These are phyloP conservation scores for Amanita exitialis DNA, from an alignment of 768 basidiomycete species.

Conservation along the genomic window DNA sequence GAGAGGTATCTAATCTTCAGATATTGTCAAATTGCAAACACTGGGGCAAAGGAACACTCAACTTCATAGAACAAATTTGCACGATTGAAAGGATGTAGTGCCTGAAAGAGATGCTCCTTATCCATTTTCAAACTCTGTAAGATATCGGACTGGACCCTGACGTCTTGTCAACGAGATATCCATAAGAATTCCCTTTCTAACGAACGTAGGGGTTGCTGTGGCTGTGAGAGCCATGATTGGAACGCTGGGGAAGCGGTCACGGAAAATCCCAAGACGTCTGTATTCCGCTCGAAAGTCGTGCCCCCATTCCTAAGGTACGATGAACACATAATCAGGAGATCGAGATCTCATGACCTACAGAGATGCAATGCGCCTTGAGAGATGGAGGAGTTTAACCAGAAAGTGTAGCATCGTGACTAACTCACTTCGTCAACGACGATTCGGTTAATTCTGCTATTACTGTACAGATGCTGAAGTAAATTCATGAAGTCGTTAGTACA, in stretches of 20 bases:
- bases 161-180: not conserved
- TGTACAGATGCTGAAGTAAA: slow-evolving; percentile 39
- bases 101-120: slow-evolving; percentile 43
- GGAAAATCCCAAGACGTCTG: slow-evolving; percentile 59
- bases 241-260: slow-evolving; percentile 52
- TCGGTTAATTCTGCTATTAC: slow-evolving; percentile 52
- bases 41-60: not conserved
- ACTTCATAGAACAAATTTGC: slow-evolving; percentile 79
- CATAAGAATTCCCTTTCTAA: not conserved
- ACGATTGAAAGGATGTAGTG: slow-evolving; percentile 75
- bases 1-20: slow-evolving; percentile 56
- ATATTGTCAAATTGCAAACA: not conserved
- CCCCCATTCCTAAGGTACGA: slow-evolving; percentile 60
- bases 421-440: slow-evolving; percentile 75
- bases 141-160: slow-evolving; percentile 69
- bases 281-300: slow-evolving; percentile 75
- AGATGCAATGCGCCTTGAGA: slow-evolving; percentile 71
- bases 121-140: slow-evolving; percentile 54
- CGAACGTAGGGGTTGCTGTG: slow-evolving; percentile 64
- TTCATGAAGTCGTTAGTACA: slow-evolving; percentile 41
- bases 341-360: slow-evolving; percentile 30
- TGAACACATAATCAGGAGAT: not conserved
- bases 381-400: not conserved
- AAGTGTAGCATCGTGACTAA: not conserved
- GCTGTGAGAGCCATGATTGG: slow-evolving; percentile 88